These are phyloP conservation scores for Lipomyces spencermartinsiae DNA, from an alignment of 805 yeast genomes.

Conservation along the genomic window DNA sequence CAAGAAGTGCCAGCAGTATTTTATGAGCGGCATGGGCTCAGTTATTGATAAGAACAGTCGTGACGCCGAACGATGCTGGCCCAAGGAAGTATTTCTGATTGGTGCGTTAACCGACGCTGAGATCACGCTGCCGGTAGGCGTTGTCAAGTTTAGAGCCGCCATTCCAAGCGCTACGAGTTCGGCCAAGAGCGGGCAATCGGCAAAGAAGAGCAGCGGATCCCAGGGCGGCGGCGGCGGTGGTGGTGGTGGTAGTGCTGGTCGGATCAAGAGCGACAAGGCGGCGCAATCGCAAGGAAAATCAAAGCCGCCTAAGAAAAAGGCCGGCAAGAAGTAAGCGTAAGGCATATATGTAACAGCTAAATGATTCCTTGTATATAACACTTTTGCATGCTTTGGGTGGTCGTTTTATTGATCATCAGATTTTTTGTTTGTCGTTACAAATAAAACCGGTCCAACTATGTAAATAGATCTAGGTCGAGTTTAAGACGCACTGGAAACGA, in stretches of 20 bases:
- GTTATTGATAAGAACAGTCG: slow-evolving; percentile 50
- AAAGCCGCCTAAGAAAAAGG: slow-evolving; percentile 1
- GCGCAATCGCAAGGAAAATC: background rate
- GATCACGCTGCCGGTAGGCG: slow-evolving; percentile 68
- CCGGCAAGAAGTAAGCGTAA: background rate
- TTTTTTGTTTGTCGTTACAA: background rate
- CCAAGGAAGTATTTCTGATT: slow-evolving; percentile 64
- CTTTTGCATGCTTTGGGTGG: background rate
- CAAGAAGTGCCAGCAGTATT: slow-evolving; percentile 66
- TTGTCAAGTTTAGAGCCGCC: slow-evolving; percentile 58
- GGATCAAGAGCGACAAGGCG: background rate
- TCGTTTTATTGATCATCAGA: background rate
- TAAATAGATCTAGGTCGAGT: background rate
- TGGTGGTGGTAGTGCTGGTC: background rate
- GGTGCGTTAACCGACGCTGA: slow-evolving; percentile 68
- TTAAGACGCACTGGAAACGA: background rate
- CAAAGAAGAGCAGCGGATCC: background rate
- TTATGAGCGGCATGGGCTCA: slow-evolving; percentile 54
- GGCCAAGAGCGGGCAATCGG: background rate
- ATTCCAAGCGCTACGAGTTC: slow-evolving; percentile 24
- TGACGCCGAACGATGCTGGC: slow-evolving; percentile 72
- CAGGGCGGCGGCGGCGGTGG: background rate
- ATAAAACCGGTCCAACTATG: too few species aligned
- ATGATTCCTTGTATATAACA: background rate
- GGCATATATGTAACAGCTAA: background rate